A percentile compares a stretch with the other conserved stretches of the same genome.
phyloP scores from a whole-genome alignment of 805 yeast genomes.

The Ogataea neopini region DNA sequence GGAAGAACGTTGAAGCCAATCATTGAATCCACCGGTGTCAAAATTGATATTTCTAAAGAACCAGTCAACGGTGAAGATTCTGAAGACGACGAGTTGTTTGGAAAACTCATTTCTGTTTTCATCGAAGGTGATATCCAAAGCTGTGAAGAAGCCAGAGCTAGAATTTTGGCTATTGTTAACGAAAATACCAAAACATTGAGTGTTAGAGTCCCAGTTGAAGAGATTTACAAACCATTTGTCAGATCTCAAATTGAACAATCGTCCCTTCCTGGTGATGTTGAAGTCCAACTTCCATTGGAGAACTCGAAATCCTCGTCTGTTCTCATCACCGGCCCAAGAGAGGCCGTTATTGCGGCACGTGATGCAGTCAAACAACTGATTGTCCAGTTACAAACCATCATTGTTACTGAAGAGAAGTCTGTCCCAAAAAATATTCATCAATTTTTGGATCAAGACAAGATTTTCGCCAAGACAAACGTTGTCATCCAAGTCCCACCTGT shows the following conservation, averaged over 20 bases:
- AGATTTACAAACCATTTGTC: conserved; percentile 46
- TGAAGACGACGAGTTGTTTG: conserved; percentile 58
- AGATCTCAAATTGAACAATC: conserved; percentile 33
- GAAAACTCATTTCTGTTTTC: conserved; percentile 58
- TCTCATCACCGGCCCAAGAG: conserved; percentile 70
- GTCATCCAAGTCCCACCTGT: conserved; percentile 53
- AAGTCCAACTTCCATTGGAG: conserved; percentile 30
- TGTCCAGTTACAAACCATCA: conserved; percentile 43
- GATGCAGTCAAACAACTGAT: conserved; percentile 48
- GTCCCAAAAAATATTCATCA: conserved; percentile 72
- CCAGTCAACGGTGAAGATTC: conserved; percentile 16
- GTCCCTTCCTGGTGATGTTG: conserved; percentile 29
- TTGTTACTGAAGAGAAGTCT: conserved; percentile 54
- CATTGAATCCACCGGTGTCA: conserved; percentile 63
- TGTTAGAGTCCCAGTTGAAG: conserved; percentile 48
- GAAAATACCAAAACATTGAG: conserved; percentile 66
- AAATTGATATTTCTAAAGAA: conserved; percentile 61
- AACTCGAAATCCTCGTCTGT: conserved; percentile 45
- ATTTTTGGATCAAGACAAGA: conserved; percentile 57
- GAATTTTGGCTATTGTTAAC: conserved; percentile 70
- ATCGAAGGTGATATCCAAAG: conserved; percentile 87
- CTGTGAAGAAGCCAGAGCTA: conserved; percentile 67
- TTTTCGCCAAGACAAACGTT: conserved; percentile 57
- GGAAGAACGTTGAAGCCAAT: conserved; percentile 84
- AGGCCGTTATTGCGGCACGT: conserved; percentile 57